These are phyloP conservation scores for Geoglossum cookeanum DNA, from an alignment of 2,329 filamentous ascomycete genomes.

Conservation along the genomic window DNA sequence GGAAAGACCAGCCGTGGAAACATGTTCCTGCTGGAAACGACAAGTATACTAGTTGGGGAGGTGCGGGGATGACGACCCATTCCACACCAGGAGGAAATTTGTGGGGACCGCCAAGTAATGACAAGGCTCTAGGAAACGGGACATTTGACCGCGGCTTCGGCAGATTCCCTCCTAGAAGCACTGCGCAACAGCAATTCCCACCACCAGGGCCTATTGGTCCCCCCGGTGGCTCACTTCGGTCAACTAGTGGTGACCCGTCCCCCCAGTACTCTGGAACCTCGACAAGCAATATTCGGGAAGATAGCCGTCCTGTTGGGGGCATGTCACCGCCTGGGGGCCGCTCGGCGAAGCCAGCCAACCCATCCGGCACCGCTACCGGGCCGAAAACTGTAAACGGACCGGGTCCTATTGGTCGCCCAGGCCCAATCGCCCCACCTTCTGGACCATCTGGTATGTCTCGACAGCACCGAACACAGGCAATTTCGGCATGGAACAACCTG, in stretches of 20 bases:
- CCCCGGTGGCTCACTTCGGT: background rate
- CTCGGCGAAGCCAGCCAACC: background rate
- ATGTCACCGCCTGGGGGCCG: background rate
- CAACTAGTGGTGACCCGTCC: background rate
- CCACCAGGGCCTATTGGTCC: background rate
- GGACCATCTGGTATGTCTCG: background rate
- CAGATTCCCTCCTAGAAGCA: conserved; percentile 25
- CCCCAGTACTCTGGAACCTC: background rate
- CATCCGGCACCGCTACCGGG: background rate
- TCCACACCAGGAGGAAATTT: conserved; percentile 37
- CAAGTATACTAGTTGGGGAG: conserved; percentile 5
- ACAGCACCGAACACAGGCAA: background rate
- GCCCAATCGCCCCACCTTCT: conserved; percentile 3
- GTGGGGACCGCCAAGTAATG: conserved; percentile 55
- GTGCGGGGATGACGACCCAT: conserved; percentile 12
- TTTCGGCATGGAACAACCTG: conserved; percentile 5
- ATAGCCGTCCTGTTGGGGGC: background rate
- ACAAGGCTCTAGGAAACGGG: conserved; percentile 56
- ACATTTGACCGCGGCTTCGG: conserved; percentile 49
- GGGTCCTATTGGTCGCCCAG: conserved; percentile 19
- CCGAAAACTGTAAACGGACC: conserved; percentile 11
- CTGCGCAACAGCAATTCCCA: conserved; percentile 5
- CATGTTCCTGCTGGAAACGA: conserved; percentile 1
- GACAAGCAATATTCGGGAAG: background rate
- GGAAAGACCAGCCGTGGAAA: conserved; percentile 4